These are phyloP conservation scores for Lippia alba DNA, from an alignment of 305 asterid species.

Conservation along the genomic window DNA sequence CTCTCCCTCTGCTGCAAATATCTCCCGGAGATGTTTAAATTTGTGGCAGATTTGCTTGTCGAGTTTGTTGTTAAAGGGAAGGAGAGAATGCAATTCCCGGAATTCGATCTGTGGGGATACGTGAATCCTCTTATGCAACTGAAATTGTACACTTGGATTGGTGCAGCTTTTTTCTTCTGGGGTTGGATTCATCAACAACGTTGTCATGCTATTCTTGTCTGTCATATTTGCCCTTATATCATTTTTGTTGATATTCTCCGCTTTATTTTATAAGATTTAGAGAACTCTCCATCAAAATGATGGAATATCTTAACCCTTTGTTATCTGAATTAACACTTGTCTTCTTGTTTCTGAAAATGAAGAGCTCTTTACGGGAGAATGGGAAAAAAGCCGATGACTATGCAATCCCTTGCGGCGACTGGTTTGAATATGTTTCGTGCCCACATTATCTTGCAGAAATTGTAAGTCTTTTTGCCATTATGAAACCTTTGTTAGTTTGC, in stretches of 20 bases:
- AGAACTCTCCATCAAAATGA: no score
- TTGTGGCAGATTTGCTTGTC: constrained; percentile 44
- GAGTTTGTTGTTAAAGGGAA: constrained; percentile 72
- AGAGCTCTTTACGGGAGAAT: constrained; percentile 75
- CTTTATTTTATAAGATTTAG: neutral
- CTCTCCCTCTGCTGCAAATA: constrained; percentile 75
- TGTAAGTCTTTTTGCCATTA: constrained; percentile 45
- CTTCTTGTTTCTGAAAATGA: constrained; percentile 20
- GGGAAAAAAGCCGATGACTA: constrained; percentile 46
- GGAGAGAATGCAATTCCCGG: constrained; percentile 51
- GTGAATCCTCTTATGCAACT: constrained; percentile 60
- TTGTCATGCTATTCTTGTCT: constrained; percentile 84
- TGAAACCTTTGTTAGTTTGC: neutral
- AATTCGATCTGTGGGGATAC: constrained; percentile 51
- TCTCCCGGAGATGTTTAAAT: constrained; percentile 59
- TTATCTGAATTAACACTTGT: constrained; percentile 6
- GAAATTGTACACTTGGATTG: constrained; percentile 74
- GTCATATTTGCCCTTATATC: constrained; percentile 24
- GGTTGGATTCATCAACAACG: constrained; percentile 82
- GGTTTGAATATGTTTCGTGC: constrained; percentile 89
- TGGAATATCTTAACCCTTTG: neutral
- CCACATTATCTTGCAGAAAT: constrained; percentile 93
- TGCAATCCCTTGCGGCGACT: constrained; percentile 75
- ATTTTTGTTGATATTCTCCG: neutral
- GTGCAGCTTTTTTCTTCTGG: constrained; percentile 66